These are phyloP conservation scores for Thelonectria discophora DNA, from an alignment of 2,329 filamentous ascomycete genomes.

Conservation along the genomic window DNA sequence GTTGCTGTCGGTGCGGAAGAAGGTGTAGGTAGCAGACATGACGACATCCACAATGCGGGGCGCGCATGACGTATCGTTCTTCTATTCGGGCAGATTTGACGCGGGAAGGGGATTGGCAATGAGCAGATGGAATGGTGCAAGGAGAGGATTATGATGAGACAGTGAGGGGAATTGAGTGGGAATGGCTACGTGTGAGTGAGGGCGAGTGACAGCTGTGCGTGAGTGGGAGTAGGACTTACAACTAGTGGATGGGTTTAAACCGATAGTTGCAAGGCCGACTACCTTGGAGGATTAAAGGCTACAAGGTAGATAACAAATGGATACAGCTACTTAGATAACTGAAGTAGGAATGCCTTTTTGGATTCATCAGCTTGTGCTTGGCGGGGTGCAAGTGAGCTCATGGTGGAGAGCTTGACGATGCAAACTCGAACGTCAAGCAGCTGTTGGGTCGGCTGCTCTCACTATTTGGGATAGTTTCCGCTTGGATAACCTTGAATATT, in stretches of 20 bases:
- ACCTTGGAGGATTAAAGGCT: too few species aligned
- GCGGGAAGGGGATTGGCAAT: neutral
- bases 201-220: neutral
- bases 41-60: slow-evolving; percentile 31
- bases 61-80: slow-evolving; percentile 18
- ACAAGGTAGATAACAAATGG: too few species aligned
- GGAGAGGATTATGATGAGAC: neutral
- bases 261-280: too few species aligned
- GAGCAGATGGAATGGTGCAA: neutral
- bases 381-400: neutral
- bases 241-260: too few species aligned
- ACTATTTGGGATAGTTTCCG: too few species aligned
- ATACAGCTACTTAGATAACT: too few species aligned
- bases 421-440: too few species aligned
- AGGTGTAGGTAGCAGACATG: slow-evolving; percentile 13
- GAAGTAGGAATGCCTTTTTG: too few species aligned
- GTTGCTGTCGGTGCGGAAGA: neutral
- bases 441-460: too few species aligned
- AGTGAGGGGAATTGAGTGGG: neutral
- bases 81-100: neutral
- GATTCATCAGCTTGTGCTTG: neutral
- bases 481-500: too few species aligned
- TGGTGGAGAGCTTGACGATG: too few species aligned
- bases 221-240: too few species aligned
- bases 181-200: neutral